Evolutionary conservation across 2,329 filamentous ascomycete genomes (phyloP).

Genomic region (Colletotrichum spaethianum): DNA sequence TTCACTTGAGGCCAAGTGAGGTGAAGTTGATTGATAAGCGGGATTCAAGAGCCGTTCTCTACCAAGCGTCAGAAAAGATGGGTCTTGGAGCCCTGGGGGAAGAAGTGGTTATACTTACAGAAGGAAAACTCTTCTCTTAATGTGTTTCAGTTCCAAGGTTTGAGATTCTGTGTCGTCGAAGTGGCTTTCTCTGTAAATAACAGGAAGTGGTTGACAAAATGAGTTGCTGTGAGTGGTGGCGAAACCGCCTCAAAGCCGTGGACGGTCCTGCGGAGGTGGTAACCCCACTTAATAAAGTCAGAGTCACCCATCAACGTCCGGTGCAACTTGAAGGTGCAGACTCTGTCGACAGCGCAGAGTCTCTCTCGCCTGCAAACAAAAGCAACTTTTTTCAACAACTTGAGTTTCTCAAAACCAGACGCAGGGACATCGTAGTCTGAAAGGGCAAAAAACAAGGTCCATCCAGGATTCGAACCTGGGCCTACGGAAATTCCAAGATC

Average conservation of each 20-base stretch:
- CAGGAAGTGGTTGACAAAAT: slow-evolving; percentile 10
- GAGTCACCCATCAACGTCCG: slow-evolving; percentile 5
- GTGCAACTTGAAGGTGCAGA: background rate
- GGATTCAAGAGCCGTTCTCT: slow-evolving; percentile 4
- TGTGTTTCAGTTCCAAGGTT: background rate
- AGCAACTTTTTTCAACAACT: background rate
- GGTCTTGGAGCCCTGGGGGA: background rate
- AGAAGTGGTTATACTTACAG: background rate
- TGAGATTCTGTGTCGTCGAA: background rate
- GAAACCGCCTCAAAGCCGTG: background rate
- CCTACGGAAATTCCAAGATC: slow-evolving; percentile 34
- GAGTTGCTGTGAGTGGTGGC: slow-evolving; percentile 36
- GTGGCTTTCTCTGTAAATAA: background rate
- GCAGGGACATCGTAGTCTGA: background rate
- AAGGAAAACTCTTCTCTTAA: background rate
- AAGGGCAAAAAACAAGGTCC: slow-evolving; percentile 24
- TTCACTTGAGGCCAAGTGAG: slow-evolving; percentile 13
- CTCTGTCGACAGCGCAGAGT: background rate
- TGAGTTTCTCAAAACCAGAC: background rate
- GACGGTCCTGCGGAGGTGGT: background rate
- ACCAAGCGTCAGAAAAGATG: background rate
- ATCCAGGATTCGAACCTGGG: slow-evolving; percentile 43
- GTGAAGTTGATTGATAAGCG: slow-evolving; percentile 40
- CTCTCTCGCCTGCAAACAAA: background rate
- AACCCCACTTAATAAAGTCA: slow-evolving; percentile 38